Conservation (phyloP, 1,139 yeast genomes). For the Sugiyamaella grinbergsii region DNA sequence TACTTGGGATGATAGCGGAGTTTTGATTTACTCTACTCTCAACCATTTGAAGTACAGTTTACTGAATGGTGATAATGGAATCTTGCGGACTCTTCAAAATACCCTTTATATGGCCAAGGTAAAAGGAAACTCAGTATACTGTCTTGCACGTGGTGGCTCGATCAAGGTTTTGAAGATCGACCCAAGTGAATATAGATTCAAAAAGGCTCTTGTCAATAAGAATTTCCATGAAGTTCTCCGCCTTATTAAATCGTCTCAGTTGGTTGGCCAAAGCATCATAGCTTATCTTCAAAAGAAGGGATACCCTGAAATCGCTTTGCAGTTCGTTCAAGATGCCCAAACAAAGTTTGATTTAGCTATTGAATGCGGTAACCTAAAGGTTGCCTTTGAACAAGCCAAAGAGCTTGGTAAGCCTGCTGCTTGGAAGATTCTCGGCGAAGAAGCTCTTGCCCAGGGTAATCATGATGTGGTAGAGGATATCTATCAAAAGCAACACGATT, state of each 20-base stretch:
- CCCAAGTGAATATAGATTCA: conserved; percentile 96
- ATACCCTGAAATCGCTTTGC: conserved; percentile 84
- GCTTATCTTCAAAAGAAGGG: conserved; percentile 95
- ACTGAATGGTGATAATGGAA: conserved; percentile 92
- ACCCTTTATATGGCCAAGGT: conserved; percentile 84
- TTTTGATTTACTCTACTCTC: conserved; percentile 87
- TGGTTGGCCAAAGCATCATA: conserved; percentile 96
- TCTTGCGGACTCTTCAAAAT: conserved; percentile 86
- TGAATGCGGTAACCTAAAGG: conserved; percentile 85
- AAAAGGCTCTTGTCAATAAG: conserved; percentile 85
- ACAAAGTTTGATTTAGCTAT: conserved; percentile 94
- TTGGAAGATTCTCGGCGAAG: conserved; percentile 84
- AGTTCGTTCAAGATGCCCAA: conserved; percentile 95
- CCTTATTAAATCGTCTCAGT: conserved; percentile 80
- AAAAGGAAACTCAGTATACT: conserved; percentile 68
- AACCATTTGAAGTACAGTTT: conserved; percentile 94
- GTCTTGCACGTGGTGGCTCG: conserved; percentile 82
- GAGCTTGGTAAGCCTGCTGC: conserved; percentile 64
- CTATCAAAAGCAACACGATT: conserved; percentile 81
- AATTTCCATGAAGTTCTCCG: conserved; percentile 91
- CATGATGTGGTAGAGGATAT: conserved; percentile 81
- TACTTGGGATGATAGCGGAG: conserved; percentile 96
- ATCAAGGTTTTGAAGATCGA: conserved; percentile 80
- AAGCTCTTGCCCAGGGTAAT: conserved; percentile 90
- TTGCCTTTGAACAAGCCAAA: conserved; percentile 89